Base-by-base conservation (phyloP, 176 grass and related monocot species). In the Stipa capillata region DNA sequence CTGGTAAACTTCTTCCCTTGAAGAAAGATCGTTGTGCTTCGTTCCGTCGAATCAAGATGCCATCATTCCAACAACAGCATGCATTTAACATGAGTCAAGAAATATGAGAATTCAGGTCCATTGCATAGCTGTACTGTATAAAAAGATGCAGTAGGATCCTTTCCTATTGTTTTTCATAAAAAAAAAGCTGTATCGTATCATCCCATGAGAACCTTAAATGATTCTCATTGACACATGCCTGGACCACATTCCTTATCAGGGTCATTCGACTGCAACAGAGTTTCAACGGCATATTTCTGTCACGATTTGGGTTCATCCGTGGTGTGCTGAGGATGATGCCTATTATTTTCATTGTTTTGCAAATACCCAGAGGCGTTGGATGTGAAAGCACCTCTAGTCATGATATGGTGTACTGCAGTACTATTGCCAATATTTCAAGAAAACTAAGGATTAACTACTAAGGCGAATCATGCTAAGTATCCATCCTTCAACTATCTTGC, bases 41-140 rank as follows among this genome's bases (percentile, higher is more conserved):
- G 15, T 90, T 97, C 8, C 82, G 57, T 37, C 82, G 56, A 74
- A 94, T 92, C 16, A 92, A 92, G 79, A 85, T 88, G 79, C 79
- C 89, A 54, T 81, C 31, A 14, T 72, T 79, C 32, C 65, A 72
- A 73, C 59, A 59, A 39, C 70, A 85, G 1, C 69, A 88, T 68
- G 53, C 58, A 79, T 76, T 89, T 82, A 73, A 92, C 18, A 94
- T 90, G 87, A 97, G 91, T 41, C 91, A 94, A 83, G 94, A 94
- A 72, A 94, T 97, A 82, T 97, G 81, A 83, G 21, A 27, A 67
- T 40, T 29, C 32, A 68, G 23, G 52, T 72, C 25, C 28, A 55
- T 71, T 4, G 7, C n/a, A 45, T 42, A 60, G 21, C 9, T 14
- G 18, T 25, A 45, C 6, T n/a, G 27, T 37, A 24, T 45, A n/a